Evolutionary conservation across 768 basidiomycete species (phyloP), one percentile per base, ranked within the genome.

Genomic region (Lepiota brunneoincarnata): DNA sequence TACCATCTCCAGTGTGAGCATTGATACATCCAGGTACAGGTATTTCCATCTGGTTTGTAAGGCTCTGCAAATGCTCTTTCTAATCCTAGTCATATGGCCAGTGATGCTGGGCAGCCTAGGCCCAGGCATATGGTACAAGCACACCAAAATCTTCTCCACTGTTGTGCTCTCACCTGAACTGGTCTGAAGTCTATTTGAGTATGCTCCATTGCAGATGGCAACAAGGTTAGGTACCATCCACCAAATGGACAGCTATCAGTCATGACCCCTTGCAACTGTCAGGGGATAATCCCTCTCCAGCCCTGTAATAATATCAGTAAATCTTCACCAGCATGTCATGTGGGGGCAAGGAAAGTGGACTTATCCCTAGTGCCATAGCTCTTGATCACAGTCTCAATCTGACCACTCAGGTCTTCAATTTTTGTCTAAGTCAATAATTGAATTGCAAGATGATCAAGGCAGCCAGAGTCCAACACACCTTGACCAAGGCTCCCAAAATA

Each of bases 271-370:
- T 7, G 89, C 91, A 9, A 93, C 91, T 0, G 91, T 93, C 0
- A 90, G 89, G 3, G 91, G 91, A 65, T 87, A 93, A 65, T 92
- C 85, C 47, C 78, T 81, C 68, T 93, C 91, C 24, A 93, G 64
- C 2, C 89, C 86, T 17, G 87, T 69, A 53, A 93, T 89, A 60
- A 93, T 93, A 64, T 86, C 91, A 91, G 52, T 10, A 10, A 35
- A 26, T 47, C 7, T 31, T 24, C 23, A 23, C 11, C 15, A 34
- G n/a, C 4, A 43, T 17, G 24, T 40, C 3, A 7, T 51, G 44
- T 49, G 17, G 42, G 21, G 41, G 9, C 21, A 26, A 36, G 52
- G n/a, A n/a, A 42, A 26, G 11, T 17, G 45, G 17, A 23, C 51
- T n/a, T 60, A 88, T 91, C 83, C 78, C 84, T 81, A 3, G 91